Percentiles rank a stretch among this genome's conserved stretches.
Evolutionary conservation across 176 grass and related monocot species (phyloP).

Genomic region (Avena insularis): DNA sequence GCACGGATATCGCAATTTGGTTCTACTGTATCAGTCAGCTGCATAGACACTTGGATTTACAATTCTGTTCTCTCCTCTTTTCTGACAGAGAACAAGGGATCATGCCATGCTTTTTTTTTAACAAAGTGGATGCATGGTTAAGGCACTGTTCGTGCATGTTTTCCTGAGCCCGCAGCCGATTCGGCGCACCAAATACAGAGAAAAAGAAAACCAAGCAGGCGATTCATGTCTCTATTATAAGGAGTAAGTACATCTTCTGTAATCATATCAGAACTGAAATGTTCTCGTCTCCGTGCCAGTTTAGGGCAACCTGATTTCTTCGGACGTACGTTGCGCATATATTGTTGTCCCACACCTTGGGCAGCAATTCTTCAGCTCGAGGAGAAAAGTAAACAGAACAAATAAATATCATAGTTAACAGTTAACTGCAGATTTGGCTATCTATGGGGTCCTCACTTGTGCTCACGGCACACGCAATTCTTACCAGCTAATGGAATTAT

Average conservation of each 20-base stretch:
- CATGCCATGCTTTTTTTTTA: background rate
- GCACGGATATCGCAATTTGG: background rate
- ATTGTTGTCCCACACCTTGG: background rate
- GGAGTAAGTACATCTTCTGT: background rate
- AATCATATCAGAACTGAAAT: background rate
- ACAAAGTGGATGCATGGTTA: background rate
- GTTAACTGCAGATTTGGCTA: background rate
- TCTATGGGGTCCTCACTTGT: background rate
- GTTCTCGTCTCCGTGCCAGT: background rate
- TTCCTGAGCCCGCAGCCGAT: constrained; percentile 1
- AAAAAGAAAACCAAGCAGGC: background rate
- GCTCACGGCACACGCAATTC: constrained; percentile 34
- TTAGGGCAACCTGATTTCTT: background rate
- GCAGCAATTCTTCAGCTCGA: background rate
- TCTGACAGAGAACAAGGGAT: background rate
- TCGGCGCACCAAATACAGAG: background rate
- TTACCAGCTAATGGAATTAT: background rate
- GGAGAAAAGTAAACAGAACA: background rate
- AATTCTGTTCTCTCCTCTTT: background rate
- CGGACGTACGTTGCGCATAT: background rate
- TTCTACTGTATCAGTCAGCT: background rate
- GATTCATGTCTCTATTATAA: constrained; percentile 4
- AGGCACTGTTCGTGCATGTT: background rate
- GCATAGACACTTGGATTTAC: background rate
- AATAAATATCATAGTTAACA: background rate